These are phyloP conservation scores for Amylostereum chailletii DNA, from an alignment of 1,284 basidiomycete species.

Conservation along the genomic window DNA sequence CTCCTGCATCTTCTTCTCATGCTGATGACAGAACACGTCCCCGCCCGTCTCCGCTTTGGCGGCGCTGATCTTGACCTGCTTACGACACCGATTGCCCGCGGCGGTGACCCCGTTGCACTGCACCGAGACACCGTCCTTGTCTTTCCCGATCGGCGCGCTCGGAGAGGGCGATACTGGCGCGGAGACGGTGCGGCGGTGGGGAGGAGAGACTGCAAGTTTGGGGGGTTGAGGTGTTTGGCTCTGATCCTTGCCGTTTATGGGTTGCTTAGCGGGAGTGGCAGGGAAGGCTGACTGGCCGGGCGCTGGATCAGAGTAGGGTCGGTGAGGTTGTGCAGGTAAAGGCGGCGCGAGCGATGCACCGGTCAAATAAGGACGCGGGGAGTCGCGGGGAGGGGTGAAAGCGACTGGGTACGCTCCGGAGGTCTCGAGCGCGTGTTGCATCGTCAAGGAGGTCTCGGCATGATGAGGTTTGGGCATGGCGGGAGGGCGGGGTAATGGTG, in stretches of 20 bases:
- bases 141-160: slow-evolving; percentile 14
- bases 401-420: slow-evolving; percentile 4
- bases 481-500: slow-evolving; percentile 27
- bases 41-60: slow-evolving; percentile 29
- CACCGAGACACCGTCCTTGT: slow-evolving; percentile 20
- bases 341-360: neutral
- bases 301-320: slow-evolving; percentile 16
- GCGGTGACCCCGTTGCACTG: slow-evolving; percentile 64
- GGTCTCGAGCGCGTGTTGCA: slow-evolving; percentile 12
- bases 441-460: slow-evolving; percentile 11
- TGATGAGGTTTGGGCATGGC: slow-evolving; percentile 31
- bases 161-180: slow-evolving; percentile 12
- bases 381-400: neutral
- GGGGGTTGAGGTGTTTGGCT: slow-evolving; percentile 7
- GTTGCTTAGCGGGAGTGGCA: slow-evolving; percentile 1
- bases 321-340: slow-evolving; percentile 15
- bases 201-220: slow-evolving; percentile 11
- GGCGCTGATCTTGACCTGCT: slow-evolving; percentile 44
- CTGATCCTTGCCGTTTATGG: neutral
- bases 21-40: slow-evolving; percentile 56
- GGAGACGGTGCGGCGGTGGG: slow-evolving; percentile 7
- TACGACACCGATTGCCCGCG: slow-evolving; percentile 51
- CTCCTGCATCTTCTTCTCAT: slow-evolving; percentile 44
- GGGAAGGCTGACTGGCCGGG: slow-evolving; percentile 12
- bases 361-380: neutral